These are phyloP conservation scores for Ilyonectria robusta DNA, from an alignment of 2,329 filamentous ascomycete species.

Conservation along the genomic window DNA sequence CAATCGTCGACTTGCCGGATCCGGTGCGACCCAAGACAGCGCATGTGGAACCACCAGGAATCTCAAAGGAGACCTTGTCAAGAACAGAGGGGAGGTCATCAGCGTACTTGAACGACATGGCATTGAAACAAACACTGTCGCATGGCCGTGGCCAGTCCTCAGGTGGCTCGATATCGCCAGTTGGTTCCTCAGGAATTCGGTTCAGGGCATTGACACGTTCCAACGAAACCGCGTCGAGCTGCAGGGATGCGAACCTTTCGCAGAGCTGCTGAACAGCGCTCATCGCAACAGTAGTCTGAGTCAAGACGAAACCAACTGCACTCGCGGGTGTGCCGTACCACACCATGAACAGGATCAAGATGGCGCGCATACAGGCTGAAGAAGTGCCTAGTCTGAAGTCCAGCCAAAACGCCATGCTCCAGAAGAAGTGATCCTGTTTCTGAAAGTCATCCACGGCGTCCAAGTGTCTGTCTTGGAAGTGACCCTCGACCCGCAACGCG, in stretches of 20 bases:
- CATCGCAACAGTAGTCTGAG: conserved; percentile 60
- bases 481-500: conserved; percentile 82
- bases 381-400: conserved; percentile 76
- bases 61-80: conserved; percentile 76
- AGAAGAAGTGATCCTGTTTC: conserved; percentile 97
- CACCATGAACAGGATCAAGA: conserved; percentile 81
- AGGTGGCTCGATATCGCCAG: conserved; percentile 77
- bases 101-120: conserved; percentile 85
- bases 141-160: conserved; percentile 82
- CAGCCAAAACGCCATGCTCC: conserved; percentile 89
- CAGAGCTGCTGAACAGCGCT: conserved; percentile 70
- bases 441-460: conserved; percentile 89
- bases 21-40: conserved; percentile 86
- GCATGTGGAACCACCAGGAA: conserved; percentile 75
- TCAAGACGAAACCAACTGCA: conserved; percentile 86
- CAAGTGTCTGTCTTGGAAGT: conserved; percentile 86
- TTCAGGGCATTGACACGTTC: conserved; percentile 88
- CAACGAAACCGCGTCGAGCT: conserved; percentile 93
- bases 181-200: conserved; percentile 81
- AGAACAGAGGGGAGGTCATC: conserved; percentile 82
- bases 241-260: conserved; percentile 84
- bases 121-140: conserved; percentile 82
- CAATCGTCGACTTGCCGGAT: conserved; percentile 87
- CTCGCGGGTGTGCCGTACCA: conserved; percentile 83
- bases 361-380: conserved; percentile 80